Base-by-base conservation (phyloP, 192 early-diverging fungal genomes). In the Ambispora gerdemannii region DNA sequence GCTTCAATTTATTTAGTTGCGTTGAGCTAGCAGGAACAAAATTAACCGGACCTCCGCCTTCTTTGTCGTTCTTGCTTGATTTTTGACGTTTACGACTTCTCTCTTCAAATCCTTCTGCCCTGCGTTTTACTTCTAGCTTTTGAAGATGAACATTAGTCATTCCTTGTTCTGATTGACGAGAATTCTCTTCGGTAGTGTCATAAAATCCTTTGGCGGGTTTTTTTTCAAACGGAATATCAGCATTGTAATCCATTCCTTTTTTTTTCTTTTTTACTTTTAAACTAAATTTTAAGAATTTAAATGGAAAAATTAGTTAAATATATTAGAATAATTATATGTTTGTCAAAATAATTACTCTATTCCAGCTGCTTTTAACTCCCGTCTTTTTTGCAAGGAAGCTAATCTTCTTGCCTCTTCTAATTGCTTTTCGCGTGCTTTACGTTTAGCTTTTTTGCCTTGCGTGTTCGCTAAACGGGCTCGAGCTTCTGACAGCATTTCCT, bases 401-500 rank as follows among this genome's bases (percentile, higher is more conserved):
- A 98, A 79, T 19, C 95, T 88, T 47, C 95, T 82, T 10, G 97
- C 93, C 73, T 99, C 97, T 74, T 99, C 95, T 49, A 99, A 80
- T 78, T 97, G 95, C 69, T 96, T 88, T 78, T 99, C 97, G 69
- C 97, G 88, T 13, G 97, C 97, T 84, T 97, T 99, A 75, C 97
- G 88, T 76, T 99, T 99, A 20, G 97, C 95, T 69, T 99, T 99
- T 72, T 99, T 99, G 59, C 97, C 97, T 77, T 98, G 95, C 6
- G 97, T 99, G 77, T 99, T 99, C n/a, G 97, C 97, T 59, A 99
- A 82, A 75, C 97, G 85, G 20, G 97, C 97, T 58, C 97, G 88
- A 24, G 97, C 97, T 76, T 99, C 97, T 3, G 93, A 94, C 24
- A 99, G 84, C 97, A 99, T 99, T 77, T 99, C 97, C 82, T 99